Evolutionary conservation across 495 filamentous ascomycete species (phyloP).

Genomic region (Tuber magnatum): DNA sequence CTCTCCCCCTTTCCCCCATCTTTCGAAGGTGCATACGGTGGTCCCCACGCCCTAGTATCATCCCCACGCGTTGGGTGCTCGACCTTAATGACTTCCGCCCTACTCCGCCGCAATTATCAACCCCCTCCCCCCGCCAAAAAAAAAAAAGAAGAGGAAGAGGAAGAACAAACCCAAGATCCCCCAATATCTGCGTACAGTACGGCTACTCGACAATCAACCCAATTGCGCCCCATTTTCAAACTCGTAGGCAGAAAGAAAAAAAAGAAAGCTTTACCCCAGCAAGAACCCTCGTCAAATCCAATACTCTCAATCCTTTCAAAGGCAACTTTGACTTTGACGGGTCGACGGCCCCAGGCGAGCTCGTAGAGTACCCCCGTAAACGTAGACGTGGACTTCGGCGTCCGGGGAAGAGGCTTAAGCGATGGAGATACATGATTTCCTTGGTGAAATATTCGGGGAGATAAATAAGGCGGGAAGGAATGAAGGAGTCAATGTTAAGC

Average conservation of each 20-base stretch:
- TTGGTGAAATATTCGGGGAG: background rate
- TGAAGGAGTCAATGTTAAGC: background rate
- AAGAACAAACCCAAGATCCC: constrained; percentile 76
- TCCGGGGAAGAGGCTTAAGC: background rate
- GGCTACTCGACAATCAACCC: constrained; percentile 53
- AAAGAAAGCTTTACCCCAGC: constrained; percentile 64
- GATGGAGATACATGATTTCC: background rate
- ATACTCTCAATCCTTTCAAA: constrained; percentile 73
- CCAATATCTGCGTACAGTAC: constrained; percentile 94
- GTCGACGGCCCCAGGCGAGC: constrained; percentile 5
- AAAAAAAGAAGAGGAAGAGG: constrained; percentile 21
- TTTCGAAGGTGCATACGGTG: constrained; percentile 70
- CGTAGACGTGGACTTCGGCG: background rate
- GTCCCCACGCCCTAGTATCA: constrained; percentile 93
- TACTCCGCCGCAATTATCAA: constrained; percentile 39
- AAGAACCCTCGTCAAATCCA: constrained; percentile 94
- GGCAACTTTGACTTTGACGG: constrained; percentile 48
- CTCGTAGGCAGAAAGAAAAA: background rate
- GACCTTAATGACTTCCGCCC: constrained; percentile 93
- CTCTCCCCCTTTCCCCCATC: constrained; percentile 84
- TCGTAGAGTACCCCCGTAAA: constrained; percentile 22
- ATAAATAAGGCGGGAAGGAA: background rate
- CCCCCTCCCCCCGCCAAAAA: constrained; percentile 10
- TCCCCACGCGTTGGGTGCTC: constrained; percentile 89
- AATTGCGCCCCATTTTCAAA: background rate